Conservation (phyloP, 176 grass and related monocot genomes). For the Oryza glaberrima region DNA sequence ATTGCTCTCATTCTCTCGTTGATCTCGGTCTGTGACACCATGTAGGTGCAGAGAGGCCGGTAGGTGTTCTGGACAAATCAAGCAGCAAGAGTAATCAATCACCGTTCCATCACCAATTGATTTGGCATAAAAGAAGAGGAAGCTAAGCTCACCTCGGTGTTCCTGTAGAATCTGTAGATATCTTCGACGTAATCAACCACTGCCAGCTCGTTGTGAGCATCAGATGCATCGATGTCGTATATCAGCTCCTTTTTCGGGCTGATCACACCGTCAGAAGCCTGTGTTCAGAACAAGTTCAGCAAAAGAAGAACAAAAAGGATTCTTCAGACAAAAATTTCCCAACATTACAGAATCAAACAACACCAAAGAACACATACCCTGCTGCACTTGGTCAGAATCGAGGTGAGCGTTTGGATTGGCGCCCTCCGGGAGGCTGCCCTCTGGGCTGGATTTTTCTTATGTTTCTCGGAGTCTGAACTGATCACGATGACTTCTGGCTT, state of each 20-base stretch:
- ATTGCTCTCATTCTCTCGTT: slow-evolving; percentile 75
- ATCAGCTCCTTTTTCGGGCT: slow-evolving; percentile 23
- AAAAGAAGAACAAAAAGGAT: not conserved
- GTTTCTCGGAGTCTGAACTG: slow-evolving; percentile 40
- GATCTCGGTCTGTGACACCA: slow-evolving; percentile 55
- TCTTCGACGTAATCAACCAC: slow-evolving; percentile 82
- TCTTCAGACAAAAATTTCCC: not conserved
- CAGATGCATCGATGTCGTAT: slow-evolving; percentile 64
- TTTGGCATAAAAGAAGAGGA: not conserved
- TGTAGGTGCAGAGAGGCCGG: slow-evolving; percentile 59
- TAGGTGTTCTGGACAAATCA: slow-evolving; percentile 55
- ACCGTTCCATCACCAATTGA: slow-evolving; percentile 4
- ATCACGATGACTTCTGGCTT: slow-evolving; percentile 44
- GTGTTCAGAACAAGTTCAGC: slow-evolving; percentile 14
- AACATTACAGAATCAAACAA: not conserved
- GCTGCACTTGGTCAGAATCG: slow-evolving; percentile 45
- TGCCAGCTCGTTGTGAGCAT: slow-evolving; percentile 70
- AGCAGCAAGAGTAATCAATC: not conserved
- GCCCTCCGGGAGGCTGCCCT: slow-evolving; percentile 26
- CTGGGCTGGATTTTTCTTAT: slow-evolving; percentile 36
- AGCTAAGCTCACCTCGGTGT: slow-evolving; percentile 60
- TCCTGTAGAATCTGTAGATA: slow-evolving; percentile 80
- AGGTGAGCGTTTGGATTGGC: slow-evolving; percentile 18
- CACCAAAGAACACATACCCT: slow-evolving; percentile 38
- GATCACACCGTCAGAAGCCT: slow-evolving; percentile 50